These are phyloP conservation scores for Torulaspora microellipsoides DNA, from an alignment of 805 yeast genomes.

Conservation along the genomic window DNA sequence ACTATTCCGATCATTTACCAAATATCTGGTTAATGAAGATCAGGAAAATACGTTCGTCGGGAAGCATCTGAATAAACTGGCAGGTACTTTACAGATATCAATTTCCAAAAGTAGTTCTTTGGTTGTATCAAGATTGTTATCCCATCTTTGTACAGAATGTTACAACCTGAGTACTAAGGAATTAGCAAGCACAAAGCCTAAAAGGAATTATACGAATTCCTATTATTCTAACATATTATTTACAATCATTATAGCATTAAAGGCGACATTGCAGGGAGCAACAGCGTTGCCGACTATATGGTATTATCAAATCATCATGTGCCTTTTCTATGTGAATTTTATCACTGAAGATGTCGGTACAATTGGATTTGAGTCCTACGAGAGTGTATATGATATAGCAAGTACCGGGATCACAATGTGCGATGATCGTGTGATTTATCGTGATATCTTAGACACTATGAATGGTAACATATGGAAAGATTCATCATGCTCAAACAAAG, in stretches of 20 bases:
- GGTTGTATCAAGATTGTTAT: conserved; percentile 7
- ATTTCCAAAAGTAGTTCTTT: conserved; percentile 5
- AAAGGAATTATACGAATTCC: conserved; percentile 13
- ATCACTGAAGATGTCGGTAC: conserved; percentile 23
- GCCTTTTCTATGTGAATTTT: conserved; percentile 23
- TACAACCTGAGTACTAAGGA: conserved; percentile 16
- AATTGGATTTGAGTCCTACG: conserved; percentile 28
- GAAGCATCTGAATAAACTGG: conserved; percentile 20
- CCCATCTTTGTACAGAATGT: conserved; percentile 9
- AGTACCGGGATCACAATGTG: conserved; percentile 11
- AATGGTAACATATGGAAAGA: conserved; percentile 10
- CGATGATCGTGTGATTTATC: conserved; percentile 1
- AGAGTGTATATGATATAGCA: conserved; percentile 21
- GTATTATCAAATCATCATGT: conserved; percentile 15
- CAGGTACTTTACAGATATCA: conserved; percentile 19
- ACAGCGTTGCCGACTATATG: conserved; percentile 6
- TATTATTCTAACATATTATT: conserved; percentile 21
- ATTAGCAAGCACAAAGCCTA: conserved; percentile 5
- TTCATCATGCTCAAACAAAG: conserved; percentile 11
- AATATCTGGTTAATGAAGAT: conserved; percentile 8
- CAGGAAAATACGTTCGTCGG: conserved; percentile 5
- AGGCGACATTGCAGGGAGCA: conserved; percentile 14
- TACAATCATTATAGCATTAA: conserved; percentile 17
- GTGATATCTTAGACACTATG: conserved; percentile 14
- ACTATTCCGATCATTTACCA: conserved; percentile 11